These are phyloP conservation scores for Arbutus unedo DNA, from an alignment of 148 eudicot species.

Conservation along the genomic window DNA sequence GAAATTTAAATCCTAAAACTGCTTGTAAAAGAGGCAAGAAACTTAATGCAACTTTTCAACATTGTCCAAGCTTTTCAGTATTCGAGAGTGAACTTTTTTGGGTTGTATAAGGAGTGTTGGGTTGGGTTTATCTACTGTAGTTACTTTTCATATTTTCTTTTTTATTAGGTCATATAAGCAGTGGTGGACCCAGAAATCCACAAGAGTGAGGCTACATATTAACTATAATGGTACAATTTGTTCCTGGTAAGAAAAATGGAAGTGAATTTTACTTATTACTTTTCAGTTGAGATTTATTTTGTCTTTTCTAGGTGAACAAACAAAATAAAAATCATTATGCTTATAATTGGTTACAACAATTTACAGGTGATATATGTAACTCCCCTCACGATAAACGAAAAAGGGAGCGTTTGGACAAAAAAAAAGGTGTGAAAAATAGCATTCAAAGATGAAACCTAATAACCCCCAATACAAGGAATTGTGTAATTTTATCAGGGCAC, in stretches of 20 bases:
- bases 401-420: no score
- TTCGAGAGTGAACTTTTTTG: not conserved
- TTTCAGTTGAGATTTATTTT: not conserved
- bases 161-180: not conserved
- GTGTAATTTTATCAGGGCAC: not conserved
- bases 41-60: not conserved
- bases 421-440: not conserved
- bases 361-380: not conserved
- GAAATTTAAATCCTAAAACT: slow-evolving; percentile 1
- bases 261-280: not conserved
- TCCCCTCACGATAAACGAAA: not conserved
- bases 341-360: not conserved
- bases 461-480: not conserved
- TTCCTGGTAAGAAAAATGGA: not conserved
- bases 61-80: not conserved
- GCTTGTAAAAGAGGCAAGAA: not conserved
- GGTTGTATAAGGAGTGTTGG: not conserved
- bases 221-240: not conserved
- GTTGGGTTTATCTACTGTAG: not conserved
- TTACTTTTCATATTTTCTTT: not conserved
- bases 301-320: not conserved
- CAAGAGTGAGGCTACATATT: not conserved
- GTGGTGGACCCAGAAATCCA: not conserved
- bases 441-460: not conserved
- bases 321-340: not conserved